phyloP scores from a whole-genome alignment of 2,329 filamentous ascomycete genomes.

The Paraphaeosphaeria minitans region DNA sequence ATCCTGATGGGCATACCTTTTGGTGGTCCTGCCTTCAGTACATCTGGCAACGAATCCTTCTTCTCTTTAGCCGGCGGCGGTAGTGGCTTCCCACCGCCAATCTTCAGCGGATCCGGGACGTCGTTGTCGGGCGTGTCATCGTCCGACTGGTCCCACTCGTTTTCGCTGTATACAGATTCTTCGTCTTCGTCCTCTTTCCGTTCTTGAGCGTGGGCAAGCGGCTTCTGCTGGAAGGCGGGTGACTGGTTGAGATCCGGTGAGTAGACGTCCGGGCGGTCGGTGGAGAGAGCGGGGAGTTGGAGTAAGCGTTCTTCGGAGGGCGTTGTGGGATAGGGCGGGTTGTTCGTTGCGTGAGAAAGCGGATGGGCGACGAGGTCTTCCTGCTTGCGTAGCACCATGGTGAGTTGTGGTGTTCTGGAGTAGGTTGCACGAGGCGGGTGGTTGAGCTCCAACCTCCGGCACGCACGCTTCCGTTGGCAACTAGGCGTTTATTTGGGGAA shows the following conservation, averaged over 20 bases:
- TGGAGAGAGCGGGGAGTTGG: slow-evolving; percentile 25
- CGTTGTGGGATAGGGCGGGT: slow-evolving; percentile 53
- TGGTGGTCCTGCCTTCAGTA: slow-evolving; percentile 39
- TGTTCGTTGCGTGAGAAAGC: slow-evolving; percentile 44
- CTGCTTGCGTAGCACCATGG: slow-evolving; percentile 55
- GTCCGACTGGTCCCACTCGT: slow-evolving; percentile 47
- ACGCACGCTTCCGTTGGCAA: not conserved
- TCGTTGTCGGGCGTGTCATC: slow-evolving; percentile 38
- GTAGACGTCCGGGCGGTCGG: slow-evolving; percentile 29
- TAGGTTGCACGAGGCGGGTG: slow-evolving; percentile 6
- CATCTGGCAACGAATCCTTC: slow-evolving; percentile 31
- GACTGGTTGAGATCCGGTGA: slow-evolving; percentile 42
- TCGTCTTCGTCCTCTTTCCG: slow-evolving; percentile 25
- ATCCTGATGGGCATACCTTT: slow-evolving; percentile 38
- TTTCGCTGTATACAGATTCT: slow-evolving; percentile 38
- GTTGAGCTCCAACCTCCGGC: slow-evolving; percentile 14
- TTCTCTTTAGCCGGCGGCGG: slow-evolving; percentile 20
- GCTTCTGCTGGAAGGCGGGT: slow-evolving; percentile 49
- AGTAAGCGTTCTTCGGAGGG: slow-evolving; percentile 43
- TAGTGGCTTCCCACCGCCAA: slow-evolving; percentile 38
- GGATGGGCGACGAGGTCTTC: slow-evolving; percentile 47
- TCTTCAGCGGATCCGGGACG: slow-evolving; percentile 44
- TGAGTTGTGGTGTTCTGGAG: slow-evolving; percentile 8
- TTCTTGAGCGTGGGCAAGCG: slow-evolving; percentile 35
- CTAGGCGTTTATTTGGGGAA: slow-evolving; percentile 5